Conservation (phyloP, 345 rosid species). For the Melastoma malabathricum region DNA sequence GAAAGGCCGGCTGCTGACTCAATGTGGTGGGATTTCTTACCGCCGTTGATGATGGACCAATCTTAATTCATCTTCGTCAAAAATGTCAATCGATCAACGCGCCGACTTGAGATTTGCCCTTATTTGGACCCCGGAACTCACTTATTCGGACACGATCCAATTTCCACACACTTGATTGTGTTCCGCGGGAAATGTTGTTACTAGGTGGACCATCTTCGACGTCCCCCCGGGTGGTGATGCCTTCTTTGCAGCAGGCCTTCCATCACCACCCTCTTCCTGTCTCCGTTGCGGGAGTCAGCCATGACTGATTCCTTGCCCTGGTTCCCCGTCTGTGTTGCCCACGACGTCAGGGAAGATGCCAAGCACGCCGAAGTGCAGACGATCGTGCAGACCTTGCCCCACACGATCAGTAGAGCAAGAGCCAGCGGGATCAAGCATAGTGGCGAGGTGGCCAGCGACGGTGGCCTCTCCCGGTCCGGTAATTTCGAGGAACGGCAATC, state of each 20-base stretch:
- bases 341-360: conserved; percentile 14
- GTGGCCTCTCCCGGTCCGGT: conserved; percentile 5
- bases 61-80: not conserved
- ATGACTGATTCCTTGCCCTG: too few relatives aligned
- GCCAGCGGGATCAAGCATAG: conserved; percentile 20
- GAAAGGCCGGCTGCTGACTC: too few relatives aligned
- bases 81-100: too few relatives aligned
- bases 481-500: too few relatives aligned
- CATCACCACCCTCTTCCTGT: conserved; percentile 28
- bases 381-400: conserved; percentile 45
- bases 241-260: conserved; percentile 22
- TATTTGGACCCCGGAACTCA: too few relatives aligned
- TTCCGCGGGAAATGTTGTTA: too few relatives aligned
- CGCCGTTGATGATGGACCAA: not conserved
- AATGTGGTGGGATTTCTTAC: not conserved
- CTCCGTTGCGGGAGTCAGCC: conserved; percentile 14
- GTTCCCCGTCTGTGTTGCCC: not conserved
- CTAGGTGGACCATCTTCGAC: too few relatives aligned
- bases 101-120: too few relatives aligned
- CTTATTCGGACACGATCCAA: too few relatives aligned
- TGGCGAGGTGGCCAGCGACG: not conserved
- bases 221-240: not conserved
- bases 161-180: too few relatives aligned
- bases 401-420: conserved; percentile 23
- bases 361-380: conserved; percentile 37